phyloP scores from a whole-genome alignment of 192 early-diverging fungal genomes.

The Coemansia sp. region DNA sequence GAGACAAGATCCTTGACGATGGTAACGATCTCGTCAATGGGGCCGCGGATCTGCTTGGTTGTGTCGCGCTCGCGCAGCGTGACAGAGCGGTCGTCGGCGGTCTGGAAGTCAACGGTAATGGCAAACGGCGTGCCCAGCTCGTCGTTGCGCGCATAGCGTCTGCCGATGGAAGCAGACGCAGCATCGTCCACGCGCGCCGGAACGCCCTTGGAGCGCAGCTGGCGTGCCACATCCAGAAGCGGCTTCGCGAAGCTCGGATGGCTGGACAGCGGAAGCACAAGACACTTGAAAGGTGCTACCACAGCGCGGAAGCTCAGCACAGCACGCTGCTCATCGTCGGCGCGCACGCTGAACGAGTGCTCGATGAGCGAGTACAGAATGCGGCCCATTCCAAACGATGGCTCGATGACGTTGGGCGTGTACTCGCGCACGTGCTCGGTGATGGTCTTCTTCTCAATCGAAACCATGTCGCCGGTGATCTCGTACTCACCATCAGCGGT shows the following conservation, averaged over 20 bases:
- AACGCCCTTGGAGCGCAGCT: constrained; percentile 75
- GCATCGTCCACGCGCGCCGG: constrained; percentile 88
- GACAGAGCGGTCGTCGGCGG: constrained; percentile 88
- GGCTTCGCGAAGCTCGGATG: constrained; percentile 76
- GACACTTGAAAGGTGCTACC: constrained; percentile 94
- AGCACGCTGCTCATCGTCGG: constrained; percentile 83
- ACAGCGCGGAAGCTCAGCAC: constrained; percentile 89
- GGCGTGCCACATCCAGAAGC: constrained; percentile 62
- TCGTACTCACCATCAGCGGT: constrained; percentile 36
- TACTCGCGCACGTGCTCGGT: constrained; percentile 82
- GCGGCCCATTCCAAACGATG: constrained; percentile 98
- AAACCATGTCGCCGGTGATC: constrained; percentile 50
- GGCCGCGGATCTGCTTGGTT: constrained; percentile 89
- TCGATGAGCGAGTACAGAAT: constrained; percentile 96
- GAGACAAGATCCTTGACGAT: constrained; percentile 75
- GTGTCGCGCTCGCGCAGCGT: constrained; percentile 97
- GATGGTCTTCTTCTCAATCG: constrained; percentile 47
- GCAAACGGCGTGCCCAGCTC: constrained; percentile 97
- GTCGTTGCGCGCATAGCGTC: constrained; percentile 96
- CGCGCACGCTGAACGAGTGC: constrained; percentile 89
- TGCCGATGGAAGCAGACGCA: constrained; percentile 84
- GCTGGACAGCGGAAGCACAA: constrained; percentile 84
- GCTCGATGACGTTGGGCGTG: constrained; percentile 98
- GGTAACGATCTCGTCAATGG: constrained; percentile 67
- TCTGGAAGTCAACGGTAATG: constrained; percentile 98